Conservation (phyloP, 2,329 filamentous ascomycete genomes). For the Fonsecaea pedrosoi region DNA sequence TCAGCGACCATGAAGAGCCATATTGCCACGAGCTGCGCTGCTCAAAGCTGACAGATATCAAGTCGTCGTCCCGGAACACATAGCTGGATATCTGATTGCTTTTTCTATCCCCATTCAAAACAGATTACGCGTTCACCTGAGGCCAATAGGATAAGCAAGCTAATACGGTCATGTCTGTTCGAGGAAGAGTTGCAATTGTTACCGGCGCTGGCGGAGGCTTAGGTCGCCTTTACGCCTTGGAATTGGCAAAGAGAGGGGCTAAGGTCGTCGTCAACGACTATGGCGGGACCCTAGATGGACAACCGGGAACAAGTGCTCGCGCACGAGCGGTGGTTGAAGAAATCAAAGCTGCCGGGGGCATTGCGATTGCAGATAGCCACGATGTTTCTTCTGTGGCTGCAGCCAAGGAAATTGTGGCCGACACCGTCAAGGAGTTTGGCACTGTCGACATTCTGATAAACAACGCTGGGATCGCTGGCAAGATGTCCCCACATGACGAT, state of each 20-base stretch:
- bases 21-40: background rate
- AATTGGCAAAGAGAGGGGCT: slow-evolving; percentile 44
- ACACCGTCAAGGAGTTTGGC: slow-evolving; percentile 48
- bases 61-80: background rate
- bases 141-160: background rate
- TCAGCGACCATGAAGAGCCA: background rate
- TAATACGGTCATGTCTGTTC: slow-evolving; percentile 18
- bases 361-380: slow-evolving; percentile 96
- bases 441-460: slow-evolving; percentile 57
- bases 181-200: slow-evolving; percentile 47
- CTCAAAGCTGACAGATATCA: background rate
- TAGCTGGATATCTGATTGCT: background rate
- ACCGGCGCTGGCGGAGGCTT: slow-evolving; percentile 46
- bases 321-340: slow-evolving; percentile 57
- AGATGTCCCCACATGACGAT: slow-evolving; percentile 25
- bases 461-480: slow-evolving; percentile 59
- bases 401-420: slow-evolving; percentile 49
- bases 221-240: slow-evolving; percentile 43
- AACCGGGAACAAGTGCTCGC: slow-evolving; percentile 70
- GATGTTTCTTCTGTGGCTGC: slow-evolving; percentile 50
- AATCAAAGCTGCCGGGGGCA: slow-evolving; percentile 79
- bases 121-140: background rate
- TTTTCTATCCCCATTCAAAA: background rate
- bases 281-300: slow-evolving; percentile 26
- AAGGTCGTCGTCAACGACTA: slow-evolving; percentile 50